phyloP scores from a whole-genome alignment of 2,329 filamentous ascomycete genomes.

The Colletotrichum sp. region DNA sequence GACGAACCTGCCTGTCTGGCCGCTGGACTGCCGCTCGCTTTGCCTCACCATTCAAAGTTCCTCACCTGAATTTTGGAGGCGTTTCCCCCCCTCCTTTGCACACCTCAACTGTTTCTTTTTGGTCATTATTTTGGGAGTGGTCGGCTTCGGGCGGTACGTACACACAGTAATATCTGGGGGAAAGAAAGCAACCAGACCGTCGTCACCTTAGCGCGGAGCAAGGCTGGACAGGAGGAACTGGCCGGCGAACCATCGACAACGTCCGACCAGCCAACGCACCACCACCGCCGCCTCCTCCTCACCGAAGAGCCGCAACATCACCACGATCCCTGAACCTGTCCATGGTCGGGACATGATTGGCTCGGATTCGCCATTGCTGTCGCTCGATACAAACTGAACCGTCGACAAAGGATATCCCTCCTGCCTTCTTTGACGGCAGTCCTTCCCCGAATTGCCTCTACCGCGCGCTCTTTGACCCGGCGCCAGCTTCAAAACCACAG shows the following conservation, averaged over 20 bases:
- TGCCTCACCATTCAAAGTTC: not conserved
- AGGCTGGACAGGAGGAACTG: not conserved
- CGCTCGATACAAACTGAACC: not conserved
- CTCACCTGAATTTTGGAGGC: not conserved
- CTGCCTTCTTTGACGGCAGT: not conserved
- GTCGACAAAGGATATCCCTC: not conserved
- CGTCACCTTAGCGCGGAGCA: not conserved
- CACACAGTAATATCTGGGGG: not conserved
- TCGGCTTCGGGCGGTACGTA: not conserved
- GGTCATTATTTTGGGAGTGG: not conserved
- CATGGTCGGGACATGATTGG: slow-evolving; percentile 4
- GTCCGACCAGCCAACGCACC: not conserved
- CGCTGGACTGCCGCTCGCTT: not conserved
- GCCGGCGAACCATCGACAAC: not conserved
- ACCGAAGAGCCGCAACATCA: slow-evolving; percentile 12
- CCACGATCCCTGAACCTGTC: not conserved
- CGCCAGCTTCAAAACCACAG: not conserved
- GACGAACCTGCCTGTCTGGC: not conserved
- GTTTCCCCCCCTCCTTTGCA: not conserved
- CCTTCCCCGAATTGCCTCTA: not conserved
- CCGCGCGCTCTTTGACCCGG: not conserved
- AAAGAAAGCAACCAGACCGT: not conserved
- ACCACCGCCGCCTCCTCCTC: not conserved
- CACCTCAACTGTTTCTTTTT: not conserved
- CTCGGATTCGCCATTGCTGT: not conserved